These are phyloP conservation scores for Clitopilus passeckerianus DNA, from an alignment of 768 basidiomycete genomes.

Conservation along the genomic window DNA sequence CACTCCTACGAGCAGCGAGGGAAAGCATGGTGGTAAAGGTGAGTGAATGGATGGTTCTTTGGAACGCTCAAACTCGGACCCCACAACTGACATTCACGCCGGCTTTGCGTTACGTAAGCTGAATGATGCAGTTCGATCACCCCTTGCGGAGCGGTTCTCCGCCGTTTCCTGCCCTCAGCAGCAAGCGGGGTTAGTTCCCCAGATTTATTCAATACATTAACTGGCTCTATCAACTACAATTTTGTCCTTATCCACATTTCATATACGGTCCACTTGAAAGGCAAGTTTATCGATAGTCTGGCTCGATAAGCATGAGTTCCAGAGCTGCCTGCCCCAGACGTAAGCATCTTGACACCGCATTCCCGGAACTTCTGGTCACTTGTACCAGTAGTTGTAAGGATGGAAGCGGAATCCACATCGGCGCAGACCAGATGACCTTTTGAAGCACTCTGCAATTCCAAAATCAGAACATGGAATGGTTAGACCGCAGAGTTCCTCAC, in stretches of 20 bases:
- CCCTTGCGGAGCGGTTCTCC: neutral
- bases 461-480: neutral
- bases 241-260: conserved; percentile 34
- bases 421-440: neutral
- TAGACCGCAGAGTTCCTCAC: conserved; percentile 8
- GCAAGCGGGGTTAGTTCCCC: neutral
- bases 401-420: neutral
- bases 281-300: conserved; percentile 17
- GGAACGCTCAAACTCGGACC: neutral
- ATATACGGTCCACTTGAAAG: conserved; percentile 28
- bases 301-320: conserved; percentile 23
- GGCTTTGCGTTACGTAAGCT: neutral
- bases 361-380: conserved; percentile 4
- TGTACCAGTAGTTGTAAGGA: neutral
- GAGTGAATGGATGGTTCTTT: neutral
- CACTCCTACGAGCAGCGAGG: neutral
- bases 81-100: neutral
- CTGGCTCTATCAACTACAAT: neutral
- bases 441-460: neutral
- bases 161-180: neutral
- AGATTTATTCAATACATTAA: neutral
- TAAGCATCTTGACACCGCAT: conserved; percentile 5
- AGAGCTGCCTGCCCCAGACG: conserved; percentile 6
- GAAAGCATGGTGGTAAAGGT: neutral
- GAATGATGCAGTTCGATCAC: neutral